A percentile compares a stretch with the other conserved stretches of the same genome.
These are phyloP conservation scores for Pseudogymnoascus sp. DNA, from an alignment of 2,329 filamentous ascomycete species.

Conservation along the genomic window DNA sequence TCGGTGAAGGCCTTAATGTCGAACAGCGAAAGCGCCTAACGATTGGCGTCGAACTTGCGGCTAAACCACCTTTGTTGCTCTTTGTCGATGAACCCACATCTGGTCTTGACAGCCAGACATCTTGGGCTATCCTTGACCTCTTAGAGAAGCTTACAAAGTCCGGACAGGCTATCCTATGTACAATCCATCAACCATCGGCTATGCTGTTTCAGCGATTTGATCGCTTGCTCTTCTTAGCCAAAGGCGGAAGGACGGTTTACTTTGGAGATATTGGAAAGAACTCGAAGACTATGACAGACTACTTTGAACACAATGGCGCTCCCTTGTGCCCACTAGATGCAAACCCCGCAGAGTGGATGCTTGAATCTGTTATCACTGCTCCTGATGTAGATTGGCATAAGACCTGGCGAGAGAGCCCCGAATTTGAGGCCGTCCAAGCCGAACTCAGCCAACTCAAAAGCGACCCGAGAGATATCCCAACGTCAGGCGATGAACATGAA, in stretches of 20 bases:
- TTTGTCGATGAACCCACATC: constrained; percentile 57
- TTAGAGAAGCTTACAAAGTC: constrained; percentile 52
- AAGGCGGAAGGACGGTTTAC: constrained; percentile 60
- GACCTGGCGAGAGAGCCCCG: constrained; percentile 59
- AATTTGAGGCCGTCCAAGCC: constrained; percentile 46
- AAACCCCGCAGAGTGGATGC: constrained; percentile 43
- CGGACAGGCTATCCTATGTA: constrained; percentile 47
- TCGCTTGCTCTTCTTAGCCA: constrained; percentile 55
- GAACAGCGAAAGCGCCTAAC: constrained; percentile 57
- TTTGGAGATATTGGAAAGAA: constrained; percentile 60
- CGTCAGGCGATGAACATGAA: constrained; percentile 36
- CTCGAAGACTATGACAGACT: constrained; percentile 48
- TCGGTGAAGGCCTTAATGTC: constrained; percentile 54
- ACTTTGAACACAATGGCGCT: constrained; percentile 56
- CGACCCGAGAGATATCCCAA: constrained; percentile 43
- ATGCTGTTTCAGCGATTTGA: constrained; percentile 52
- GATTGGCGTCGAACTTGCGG: constrained; percentile 53
- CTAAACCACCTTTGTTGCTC: constrained; percentile 50
- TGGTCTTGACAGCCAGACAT: constrained; percentile 56
- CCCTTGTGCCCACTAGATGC: constrained; percentile 41
- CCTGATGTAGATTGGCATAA: constrained; percentile 57
- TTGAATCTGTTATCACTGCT: constrained; percentile 35
- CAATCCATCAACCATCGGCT: constrained; percentile 48
- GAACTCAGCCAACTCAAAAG: constrained; percentile 57
- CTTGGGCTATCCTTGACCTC: constrained; percentile 57